Conservation (phyloP, 805 yeast species). For the Myxozyma lipomycoides region DNA sequence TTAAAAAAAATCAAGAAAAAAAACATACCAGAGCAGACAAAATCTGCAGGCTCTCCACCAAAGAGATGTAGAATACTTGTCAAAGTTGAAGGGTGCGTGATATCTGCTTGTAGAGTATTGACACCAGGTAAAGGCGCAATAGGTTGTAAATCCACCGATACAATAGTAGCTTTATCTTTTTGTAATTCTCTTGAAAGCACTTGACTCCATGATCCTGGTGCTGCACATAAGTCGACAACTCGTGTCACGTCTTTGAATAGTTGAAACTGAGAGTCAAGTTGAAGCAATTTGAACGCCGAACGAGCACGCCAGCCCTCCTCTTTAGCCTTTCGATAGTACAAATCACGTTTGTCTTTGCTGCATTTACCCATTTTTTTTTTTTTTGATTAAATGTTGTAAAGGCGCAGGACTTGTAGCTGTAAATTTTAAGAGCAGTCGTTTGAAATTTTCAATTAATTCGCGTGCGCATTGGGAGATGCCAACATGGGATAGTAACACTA, state of each 20-base stretch:
- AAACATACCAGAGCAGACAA: slow-evolving; percentile 62
- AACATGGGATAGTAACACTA: too few species aligned
- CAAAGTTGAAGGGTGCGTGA: slow-evolving; percentile 90
- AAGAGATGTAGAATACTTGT: slow-evolving; percentile 70
- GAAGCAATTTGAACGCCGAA: slow-evolving; percentile 90
- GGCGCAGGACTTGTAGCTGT: too few species aligned
- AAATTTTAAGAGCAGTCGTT: not conserved
- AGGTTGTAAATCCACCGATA: slow-evolving; percentile 94
- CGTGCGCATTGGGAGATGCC: not conserved
- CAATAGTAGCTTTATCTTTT: slow-evolving; percentile 57
- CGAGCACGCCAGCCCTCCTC: slow-evolving; percentile 98
- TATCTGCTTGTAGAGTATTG: slow-evolving; percentile 88
- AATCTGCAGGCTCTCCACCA: slow-evolving; percentile 90
- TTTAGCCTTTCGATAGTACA: slow-evolving; percentile 67
- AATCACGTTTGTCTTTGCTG: slow-evolving; percentile 29
- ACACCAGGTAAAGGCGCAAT: slow-evolving; percentile 96
- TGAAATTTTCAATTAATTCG: not conserved
- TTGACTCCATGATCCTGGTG: slow-evolving; percentile 98
- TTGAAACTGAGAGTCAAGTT: slow-evolving; percentile 84
- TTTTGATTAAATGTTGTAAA: not conserved
- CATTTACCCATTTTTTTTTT: slow-evolving; percentile 25
- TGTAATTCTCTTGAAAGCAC: slow-evolving; percentile 64
- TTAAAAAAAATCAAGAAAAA: too few species aligned
- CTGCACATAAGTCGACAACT: slow-evolving; percentile 97
- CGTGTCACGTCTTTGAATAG: slow-evolving; percentile 66